phyloP scores from a whole-genome alignment of 2,329 filamentous ascomycete genomes.

The Calonectria leucothoes region DNA sequence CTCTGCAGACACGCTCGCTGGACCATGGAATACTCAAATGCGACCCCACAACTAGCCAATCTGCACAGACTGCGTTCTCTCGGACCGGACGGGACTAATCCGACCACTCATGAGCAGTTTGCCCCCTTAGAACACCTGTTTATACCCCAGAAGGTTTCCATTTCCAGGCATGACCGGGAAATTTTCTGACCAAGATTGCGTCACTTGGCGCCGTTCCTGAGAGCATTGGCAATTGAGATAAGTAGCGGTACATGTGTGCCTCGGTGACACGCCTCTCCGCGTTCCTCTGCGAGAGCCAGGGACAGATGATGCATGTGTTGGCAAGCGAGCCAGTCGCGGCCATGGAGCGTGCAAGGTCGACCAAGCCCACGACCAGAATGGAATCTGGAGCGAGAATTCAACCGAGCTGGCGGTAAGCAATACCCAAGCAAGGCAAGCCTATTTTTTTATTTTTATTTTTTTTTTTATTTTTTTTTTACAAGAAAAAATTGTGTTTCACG shows the following conservation, averaged over 20 bases:
- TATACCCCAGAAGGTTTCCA: conserved; percentile 14
- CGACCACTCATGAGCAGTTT: conserved; percentile 25
- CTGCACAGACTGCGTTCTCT: conserved; percentile 15
- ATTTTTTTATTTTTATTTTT: too few species aligned
- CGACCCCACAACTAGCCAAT: conserved; percentile 12
- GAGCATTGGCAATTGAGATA: neutral
- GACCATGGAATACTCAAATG: conserved; percentile 1
- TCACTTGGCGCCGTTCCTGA: conserved; percentile 1
- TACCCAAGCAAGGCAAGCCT: neutral
- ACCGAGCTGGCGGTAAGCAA: neutral
- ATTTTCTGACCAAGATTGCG: conserved; percentile 9
- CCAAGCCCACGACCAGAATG: neutral
- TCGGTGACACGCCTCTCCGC: neutral
- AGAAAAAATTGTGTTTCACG: too few species aligned
- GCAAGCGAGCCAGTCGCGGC: conserved; percentile 7
- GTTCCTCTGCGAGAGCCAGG: neutral
- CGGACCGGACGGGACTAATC: conserved; percentile 17
- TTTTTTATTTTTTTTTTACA: too few species aligned
- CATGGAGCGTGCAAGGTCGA: neutral
- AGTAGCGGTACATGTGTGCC: neutral
- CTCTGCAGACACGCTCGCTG: neutral
- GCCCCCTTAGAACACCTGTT: conserved; percentile 17
- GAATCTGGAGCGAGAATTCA: neutral
- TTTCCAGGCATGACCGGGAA: neutral
- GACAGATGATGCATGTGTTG: neutral